Conservation (phyloP, 208 protist species). For the Herpetomonas samuelpessoai region DNA sequence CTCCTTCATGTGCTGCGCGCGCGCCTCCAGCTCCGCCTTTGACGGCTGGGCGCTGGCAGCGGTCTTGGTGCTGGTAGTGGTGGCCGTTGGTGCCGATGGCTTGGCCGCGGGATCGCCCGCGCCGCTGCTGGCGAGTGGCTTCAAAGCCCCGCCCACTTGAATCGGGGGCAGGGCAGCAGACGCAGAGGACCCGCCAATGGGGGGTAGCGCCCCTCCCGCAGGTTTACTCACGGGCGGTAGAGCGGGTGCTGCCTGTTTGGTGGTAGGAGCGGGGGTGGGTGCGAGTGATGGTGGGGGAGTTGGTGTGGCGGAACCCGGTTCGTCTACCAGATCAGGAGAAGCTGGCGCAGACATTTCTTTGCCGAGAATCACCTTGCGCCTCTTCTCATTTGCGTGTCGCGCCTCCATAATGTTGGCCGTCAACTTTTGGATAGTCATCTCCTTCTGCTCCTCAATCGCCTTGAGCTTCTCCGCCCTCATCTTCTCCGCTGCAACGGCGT, state of each 20-base stretch:
- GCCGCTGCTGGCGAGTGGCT: not conserved
- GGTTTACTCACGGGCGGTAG: constrained; percentile 8
- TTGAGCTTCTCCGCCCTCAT: constrained; percentile 31
- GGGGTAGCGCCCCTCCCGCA: constrained; percentile 6
- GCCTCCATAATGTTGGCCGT: constrained; percentile 38
- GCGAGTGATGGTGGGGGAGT: not conserved
- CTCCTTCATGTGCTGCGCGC: constrained; percentile 78
- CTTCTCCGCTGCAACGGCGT: constrained; percentile 6
- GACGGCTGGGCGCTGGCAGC: constrained; percentile 16
- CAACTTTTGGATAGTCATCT: constrained; percentile 47
- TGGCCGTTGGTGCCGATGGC: not conserved
- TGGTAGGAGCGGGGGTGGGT: constrained; percentile 2
- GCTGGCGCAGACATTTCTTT: not conserved
- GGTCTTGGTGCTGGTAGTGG: not conserved
- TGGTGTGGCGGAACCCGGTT: not conserved
- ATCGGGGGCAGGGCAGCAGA: constrained; percentile 29
- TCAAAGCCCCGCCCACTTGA: constrained; percentile 1
- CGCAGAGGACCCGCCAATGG: constrained; percentile 18
- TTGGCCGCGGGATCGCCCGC: not conserved
- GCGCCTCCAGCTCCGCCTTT: constrained; percentile 69
- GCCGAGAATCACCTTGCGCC: constrained; percentile 1
- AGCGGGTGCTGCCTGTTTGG: constrained; percentile 2
- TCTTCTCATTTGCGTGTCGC: constrained; percentile 35
- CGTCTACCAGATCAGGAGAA: not conserved
- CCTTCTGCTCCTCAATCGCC: constrained; percentile 44